Conservation (phyloP, 768 basidiomycete species). For the Mycena epipterygia region DNA sequence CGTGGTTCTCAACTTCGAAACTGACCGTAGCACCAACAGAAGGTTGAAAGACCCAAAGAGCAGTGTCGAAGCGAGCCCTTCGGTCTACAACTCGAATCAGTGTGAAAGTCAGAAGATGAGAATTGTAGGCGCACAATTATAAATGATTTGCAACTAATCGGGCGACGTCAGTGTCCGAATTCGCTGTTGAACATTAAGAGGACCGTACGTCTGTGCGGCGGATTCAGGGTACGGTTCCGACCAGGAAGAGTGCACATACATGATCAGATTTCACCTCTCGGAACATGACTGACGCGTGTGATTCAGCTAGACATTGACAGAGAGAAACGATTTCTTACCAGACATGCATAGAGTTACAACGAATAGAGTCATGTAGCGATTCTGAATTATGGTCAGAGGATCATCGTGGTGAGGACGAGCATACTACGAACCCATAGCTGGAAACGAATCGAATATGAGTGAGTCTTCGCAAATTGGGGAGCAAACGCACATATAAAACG, state of each 20-base stretch:
- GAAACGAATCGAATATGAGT: neutral
- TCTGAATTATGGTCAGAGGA: neutral
- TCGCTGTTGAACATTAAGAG: too few species aligned
- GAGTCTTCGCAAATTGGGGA: neutral
- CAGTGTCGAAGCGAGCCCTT: conserved; percentile 21
- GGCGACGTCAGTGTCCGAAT: too few species aligned
- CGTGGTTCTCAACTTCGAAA: neutral
- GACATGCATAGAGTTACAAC: conserved; percentile 14
- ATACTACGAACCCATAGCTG: conserved; percentile 11
- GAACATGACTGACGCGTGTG: neutral
- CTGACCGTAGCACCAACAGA: conserved; percentile 12
- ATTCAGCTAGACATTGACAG: neutral
- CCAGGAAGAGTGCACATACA: neutral
- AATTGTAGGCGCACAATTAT: neutral
- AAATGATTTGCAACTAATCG: conserved; percentile 5
- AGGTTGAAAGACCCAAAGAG: conserved; percentile 24
- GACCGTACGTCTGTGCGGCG: neutral
- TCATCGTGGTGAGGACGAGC: neutral
- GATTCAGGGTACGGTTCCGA: too few species aligned
- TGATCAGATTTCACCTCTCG: neutral
- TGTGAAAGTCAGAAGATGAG: neutral
- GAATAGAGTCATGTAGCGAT: conserved; percentile 23
- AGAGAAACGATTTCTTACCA: neutral
- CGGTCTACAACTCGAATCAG: neutral
- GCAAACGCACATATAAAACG: conserved; percentile 6